A percentile compares a stretch with the other conserved stretches of the same genome.
These are phyloP conservation scores for Eutrema salsugineum DNA, from an alignment of 441 rosid species.

Conservation along the genomic window DNA sequence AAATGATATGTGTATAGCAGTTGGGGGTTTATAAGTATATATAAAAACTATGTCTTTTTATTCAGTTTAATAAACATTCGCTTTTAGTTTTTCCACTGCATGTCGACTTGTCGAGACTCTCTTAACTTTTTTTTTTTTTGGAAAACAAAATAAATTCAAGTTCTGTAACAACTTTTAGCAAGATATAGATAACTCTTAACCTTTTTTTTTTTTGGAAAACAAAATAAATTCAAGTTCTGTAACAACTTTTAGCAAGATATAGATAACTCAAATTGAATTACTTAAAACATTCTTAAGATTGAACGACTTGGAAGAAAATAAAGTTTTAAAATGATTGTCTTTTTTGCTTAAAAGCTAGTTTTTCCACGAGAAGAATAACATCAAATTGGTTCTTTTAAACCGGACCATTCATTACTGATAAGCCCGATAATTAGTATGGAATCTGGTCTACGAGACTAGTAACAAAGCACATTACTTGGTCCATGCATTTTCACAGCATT, in stretches of 20 bases:
- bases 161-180: not conserved
- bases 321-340: not conserved
- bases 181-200: not conserved
- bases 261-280: not conserved
- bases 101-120: too few relatives aligned
- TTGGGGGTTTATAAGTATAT: not conserved
- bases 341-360: not conserved
- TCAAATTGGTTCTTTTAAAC: not conserved
- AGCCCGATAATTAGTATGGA: not conserved
- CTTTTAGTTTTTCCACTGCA: not conserved
- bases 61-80: not conserved
- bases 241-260: not conserved
- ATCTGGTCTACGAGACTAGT: not conserved
- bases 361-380: not conserved
- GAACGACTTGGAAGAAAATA: too few relatives aligned
- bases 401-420: not conserved
- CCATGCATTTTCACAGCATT: not conserved
- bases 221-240: not conserved
- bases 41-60: not conserved
- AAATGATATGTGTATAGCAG: too few relatives aligned
- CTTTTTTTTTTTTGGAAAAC: too few relatives aligned
- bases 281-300: not conserved
- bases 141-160: too few relatives aligned
- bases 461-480: not conserved
- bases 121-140: too few relatives aligned